Base-by-base conservation (phyloP, 352 stramenopile genomes). In the Blastocystis sp. region DNA sequence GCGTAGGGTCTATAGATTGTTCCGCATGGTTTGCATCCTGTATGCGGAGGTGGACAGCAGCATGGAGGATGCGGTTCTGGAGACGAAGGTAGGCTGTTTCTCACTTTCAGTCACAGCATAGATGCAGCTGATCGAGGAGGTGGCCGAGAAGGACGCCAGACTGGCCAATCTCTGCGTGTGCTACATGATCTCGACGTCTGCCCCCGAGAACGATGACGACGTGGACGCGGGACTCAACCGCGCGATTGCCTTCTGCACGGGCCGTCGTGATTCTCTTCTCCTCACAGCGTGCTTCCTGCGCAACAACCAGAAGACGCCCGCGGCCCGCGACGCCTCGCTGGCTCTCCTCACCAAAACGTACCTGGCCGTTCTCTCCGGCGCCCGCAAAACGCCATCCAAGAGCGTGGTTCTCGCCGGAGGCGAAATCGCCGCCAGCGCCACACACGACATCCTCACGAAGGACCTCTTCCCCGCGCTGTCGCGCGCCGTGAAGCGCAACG, bases 391-490 rank as follows among this genome's bases (percentile, higher is more conserved):
- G 38, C 74, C 74, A 0, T 54, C 34, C 9, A 45, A 45, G 17
- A 84, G 74, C 42, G 74, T 84, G 34, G n/a, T 84, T 19, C 57
- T 70, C 48, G 74, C 74, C 3, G 74, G 74, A 42, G 78, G 68
- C 45, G 28, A 69, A 19, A 19, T 88, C 19, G 54, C 45, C 28
- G 52, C 57, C 34, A 28, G 9, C 10, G 28, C 52, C 1, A 61
- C 17, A 9, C 78, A 88, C 65, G 78, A 79, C 34, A 21, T 78
- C 9, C 48, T 88, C 42, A 48, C 52, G 4, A 88, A 88, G 28
- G 78, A 88, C 45, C 60, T 88, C 42, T 79, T 88, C 68, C 78
- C 78, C 21, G 45, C 78, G 0, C 78, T 88, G 7, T 79, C 64
- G 0, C 64, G 78, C 21, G 61, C 28, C 21, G 64, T 88, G 45